Evolutionary conservation across 768 basidiomycete genomes (phyloP), one percentile per base, ranked within the genome.

Genomic region (Multifurca ochricompacta): DNA sequence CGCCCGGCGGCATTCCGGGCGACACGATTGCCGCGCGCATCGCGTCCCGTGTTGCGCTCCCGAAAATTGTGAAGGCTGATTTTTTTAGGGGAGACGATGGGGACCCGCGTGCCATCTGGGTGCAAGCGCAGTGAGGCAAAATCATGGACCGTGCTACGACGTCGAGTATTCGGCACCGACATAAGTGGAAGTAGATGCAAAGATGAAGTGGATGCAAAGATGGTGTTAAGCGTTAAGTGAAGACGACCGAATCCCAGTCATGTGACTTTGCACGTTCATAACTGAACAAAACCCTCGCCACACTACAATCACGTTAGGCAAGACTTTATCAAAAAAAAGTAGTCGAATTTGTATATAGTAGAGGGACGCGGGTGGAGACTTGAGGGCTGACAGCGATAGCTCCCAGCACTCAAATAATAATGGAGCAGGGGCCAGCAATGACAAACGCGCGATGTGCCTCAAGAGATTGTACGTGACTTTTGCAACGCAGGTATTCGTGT

Each of bases 1-100:
- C 67, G 65, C 2, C 85, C 84, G 16, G 77, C 83, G 2, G 84
- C 85, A 62, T 87, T 83, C 31, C 64, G 70, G 9, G 85, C 85
- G 19, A 84, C 75, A 80, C 82, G 85, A 56, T 83, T 82, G 11
- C 78, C 81, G 43, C 77, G 73, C 2, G 70, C 51, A 65, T 80
- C 77, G 48, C 71, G 70, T 3, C 74, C 66, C 13, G 71, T 66
- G 40, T 65, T 64, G 30, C 60, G 67, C 16, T 72, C 69, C 28
- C 67, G 70, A 52, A 72, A 68, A 6, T 60, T 63, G 23, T 65
- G 62, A 2, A 65, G 54, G 37, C 75, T 78, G 4, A 48, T 58
- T 3, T 71, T 64, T 67, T 53, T 73, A 16, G 41, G 53, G 10
- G 39, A 43, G 19, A 9, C 19, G 6, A 27, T 77, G 40, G 74